Evolutionary conservation across 305 asterid genomes (phyloP), one percentile per base, ranked within the genome.

Genomic region (Withania somnifera): DNA sequence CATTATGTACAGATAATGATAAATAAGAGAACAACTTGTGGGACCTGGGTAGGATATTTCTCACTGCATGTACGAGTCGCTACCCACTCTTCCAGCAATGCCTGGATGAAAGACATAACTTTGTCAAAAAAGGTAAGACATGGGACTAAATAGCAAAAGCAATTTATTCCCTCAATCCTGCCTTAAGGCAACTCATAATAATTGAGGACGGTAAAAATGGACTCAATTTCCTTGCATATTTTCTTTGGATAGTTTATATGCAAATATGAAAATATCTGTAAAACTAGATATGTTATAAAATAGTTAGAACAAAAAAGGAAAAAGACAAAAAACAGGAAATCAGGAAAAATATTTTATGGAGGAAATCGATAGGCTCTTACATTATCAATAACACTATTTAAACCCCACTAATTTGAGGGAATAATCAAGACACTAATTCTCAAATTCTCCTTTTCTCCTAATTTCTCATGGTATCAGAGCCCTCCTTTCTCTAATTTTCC

Each of bases 71-170:
- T 82, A 68, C 92, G 96, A 84, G 93, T 91, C 56, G 93, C 88
- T 84, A 94, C 84, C 98, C 98, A 94, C 90, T 96, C 99, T 91
- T 96, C 99, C 56, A 96, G 93, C 90, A 96, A 87, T 77, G 99
- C 98, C 97, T 93, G 91, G 81, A 76, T 69, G 75, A 77, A 77
- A 82, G 26, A 77, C 83, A 82, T 14, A 86, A 78, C 66, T 40
- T 40, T n/a, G 52, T 51, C 36, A 82, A 47, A n/a, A 11, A 40
- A 36, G 45, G 56, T 32, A 79, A 22, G 24, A 58, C n/a, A 9
- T 30, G 34, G 24, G 6, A 60, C 1, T 34, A 67, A 69, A 34
- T 13, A 28, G 78, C 54, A 47, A 7, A 66, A 50, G 1, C 79
- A 73, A 26, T 47, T 47, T 73, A 47, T 60, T 45, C 10, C 60